Evolutionary conservation across 805 yeast species (phyloP), one percentile per base, ranked within the genome.

Genomic region (Starmera quercuum): DNA sequence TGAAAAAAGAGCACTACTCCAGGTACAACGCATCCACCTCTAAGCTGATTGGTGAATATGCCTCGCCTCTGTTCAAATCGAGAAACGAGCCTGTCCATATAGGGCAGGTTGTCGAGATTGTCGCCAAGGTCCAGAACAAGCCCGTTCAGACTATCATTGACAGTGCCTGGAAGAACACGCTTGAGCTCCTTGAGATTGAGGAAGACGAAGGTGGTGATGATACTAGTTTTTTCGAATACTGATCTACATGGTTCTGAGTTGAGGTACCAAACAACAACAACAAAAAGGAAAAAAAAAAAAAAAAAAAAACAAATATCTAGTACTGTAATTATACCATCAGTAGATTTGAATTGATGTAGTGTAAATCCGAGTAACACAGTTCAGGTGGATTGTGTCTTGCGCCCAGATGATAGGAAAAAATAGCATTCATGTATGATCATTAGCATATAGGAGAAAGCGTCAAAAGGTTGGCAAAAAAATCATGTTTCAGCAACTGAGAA

Each of bases 71-170:
- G 64, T 71, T 92, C 28, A 82, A 82, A 42, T 80, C 90, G 0
- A 68, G 98, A 50, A 87, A 92, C 54, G 99, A 92, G 56, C 99
- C 99, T 0, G 87, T 94, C 32, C 70, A 75, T 29, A 75, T 92
- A 34, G 85, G 86, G 3, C 74, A 76, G 36, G 87, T 87, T 1
- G 97, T 94, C 2, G 74, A 71, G 38, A 76, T 78, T 3, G 62
- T 83, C 26, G 68, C 83, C 2, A 69, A 65, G 12, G 49, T 81
- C 30, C 69, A 66, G 40, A 53, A 54, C 0, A 42, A 68, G 2
- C 47, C 67, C 0, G 58, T 74, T 5, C 56, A 64, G 19, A 59
- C 56, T 11, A 56, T 83, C 3, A 63, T 69, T 10, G 66, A 67
- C 7, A 47, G 54, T 1, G 75, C 76, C 16, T 81, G 73, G 67